A percentile compares a stretch with the other conserved stretches of the same genome.
Evolutionary conservation across 495 filamentous ascomycete species (phyloP).

Genomic region (Penicillium dipodomyicola): DNA sequence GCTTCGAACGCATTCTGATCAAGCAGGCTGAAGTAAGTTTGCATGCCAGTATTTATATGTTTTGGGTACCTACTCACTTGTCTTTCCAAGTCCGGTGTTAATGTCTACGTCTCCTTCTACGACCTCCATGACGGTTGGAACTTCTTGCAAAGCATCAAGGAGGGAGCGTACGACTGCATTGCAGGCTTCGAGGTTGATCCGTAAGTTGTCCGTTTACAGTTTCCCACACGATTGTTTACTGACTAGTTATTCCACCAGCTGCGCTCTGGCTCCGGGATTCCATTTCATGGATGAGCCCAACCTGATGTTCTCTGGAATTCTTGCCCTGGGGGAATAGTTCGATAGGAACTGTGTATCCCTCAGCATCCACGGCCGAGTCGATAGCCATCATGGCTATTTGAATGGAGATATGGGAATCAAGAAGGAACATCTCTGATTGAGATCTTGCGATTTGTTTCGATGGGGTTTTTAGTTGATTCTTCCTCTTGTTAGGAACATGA

Average conservation of each 20-base stretch:
- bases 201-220: constrained; percentile 26
- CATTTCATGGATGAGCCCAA: constrained; percentile 11
- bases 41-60: not conserved
- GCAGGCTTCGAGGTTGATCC: constrained; percentile 45
- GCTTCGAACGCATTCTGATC: constrained; percentile 7
- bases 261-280: not conserved
- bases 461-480: not conserved
- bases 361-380: not conserved
- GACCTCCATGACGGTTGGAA: constrained; percentile 44
- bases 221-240: not conserved
- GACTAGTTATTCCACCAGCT: not conserved
- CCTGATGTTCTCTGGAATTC: not conserved
- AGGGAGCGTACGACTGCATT: constrained; percentile 18
- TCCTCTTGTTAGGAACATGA: not conserved
- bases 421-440: not conserved
- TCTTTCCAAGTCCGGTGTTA: not conserved
- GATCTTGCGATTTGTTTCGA: not conserved
- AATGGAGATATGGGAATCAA: not conserved
- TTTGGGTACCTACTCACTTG: not conserved
- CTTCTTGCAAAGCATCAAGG: constrained; percentile 3
- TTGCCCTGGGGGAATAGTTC: not conserved
- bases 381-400: not conserved
- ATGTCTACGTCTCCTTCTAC: constrained; percentile 42
- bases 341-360: not conserved
- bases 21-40: constrained; percentile 2